phyloP scores from a whole-genome alignment of 1,139 yeast species.

The Taphrina wiesneri region DNA sequence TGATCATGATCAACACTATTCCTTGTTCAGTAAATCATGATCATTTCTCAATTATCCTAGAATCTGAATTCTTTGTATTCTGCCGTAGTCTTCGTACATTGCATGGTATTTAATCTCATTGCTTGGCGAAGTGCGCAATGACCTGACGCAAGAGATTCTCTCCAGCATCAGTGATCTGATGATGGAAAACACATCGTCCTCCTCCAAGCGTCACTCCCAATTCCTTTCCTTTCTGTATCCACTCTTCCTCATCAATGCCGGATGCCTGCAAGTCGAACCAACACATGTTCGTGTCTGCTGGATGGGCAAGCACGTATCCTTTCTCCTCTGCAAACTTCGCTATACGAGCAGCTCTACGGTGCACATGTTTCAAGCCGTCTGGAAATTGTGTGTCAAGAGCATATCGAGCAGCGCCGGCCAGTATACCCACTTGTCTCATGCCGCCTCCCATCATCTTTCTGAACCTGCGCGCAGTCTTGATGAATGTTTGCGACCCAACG shows the following conservation, averaged over 20 bases:
- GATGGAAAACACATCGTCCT: conserved; percentile 76
- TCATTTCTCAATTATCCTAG: no score
- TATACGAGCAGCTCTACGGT: conserved; percentile 65
- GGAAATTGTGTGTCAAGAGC: conserved; percentile 77
- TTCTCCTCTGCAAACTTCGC: conserved; percentile 59
- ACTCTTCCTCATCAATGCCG: conserved; percentile 59
- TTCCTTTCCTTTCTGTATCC: conserved; percentile 60
- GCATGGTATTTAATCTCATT: background rate
- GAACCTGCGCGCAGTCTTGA: conserved; percentile 78
- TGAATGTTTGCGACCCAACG: conserved; percentile 65
- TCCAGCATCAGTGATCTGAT: conserved; percentile 54
- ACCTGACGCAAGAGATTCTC: conserved; percentile 10
- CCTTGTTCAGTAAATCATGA: no score
- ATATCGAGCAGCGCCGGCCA: conserved; percentile 75
- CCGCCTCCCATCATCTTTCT: conserved; percentile 96
- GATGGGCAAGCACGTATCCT: conserved; percentile 64
- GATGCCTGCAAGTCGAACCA: conserved; percentile 67
- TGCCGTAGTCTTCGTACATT: background rate
- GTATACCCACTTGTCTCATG: conserved; percentile 82
- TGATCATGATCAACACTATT: background rate
- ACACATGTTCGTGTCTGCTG: conserved; percentile 84
- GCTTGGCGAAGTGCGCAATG: conserved; percentile 5
- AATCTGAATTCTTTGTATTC: no score
- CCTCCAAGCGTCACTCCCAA: conserved; percentile 70
- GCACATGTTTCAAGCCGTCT: conserved; percentile 57